Evolutionary conservation across 495 filamentous ascomycete species (phyloP), one percentile per base, ranked within the genome.

Genomic region (Apodospora peruviana): DNA sequence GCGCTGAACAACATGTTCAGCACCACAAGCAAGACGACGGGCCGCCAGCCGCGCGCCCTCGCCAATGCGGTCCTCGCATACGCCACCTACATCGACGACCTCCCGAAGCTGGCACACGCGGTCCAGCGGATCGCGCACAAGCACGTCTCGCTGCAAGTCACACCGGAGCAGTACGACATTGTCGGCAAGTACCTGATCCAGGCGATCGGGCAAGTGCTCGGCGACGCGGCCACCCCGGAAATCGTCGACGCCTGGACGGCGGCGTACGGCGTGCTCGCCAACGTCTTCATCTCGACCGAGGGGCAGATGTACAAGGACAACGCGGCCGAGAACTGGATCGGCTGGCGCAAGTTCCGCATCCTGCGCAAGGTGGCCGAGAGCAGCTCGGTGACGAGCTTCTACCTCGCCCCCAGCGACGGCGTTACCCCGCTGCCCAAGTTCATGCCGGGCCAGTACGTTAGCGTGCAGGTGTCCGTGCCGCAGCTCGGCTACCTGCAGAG

Each of bases 71-170:
- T 90, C 27, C 80, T 82, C 56, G 82, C 81, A 25, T 88, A 88
- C 52, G 86, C 86, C 47, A 71, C 73, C 18, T 73, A 88, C 61
- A 84, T 88, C 60, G 85, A 88, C 64, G 74, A 87, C 65, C 76
- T 87, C 5, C 71, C 68, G 45, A 79, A 74, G 21, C 73, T 90
- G 4, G 51, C 62, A 27, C 71, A 76, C 5, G 80, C 82, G 29
- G 76, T 90, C n/a, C 81, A 84, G 63, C 74, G 81, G 53, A 88
- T 90, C 59, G 82, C 82, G 59, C 75, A 86, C 64, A 88, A 88
- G 66, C 86, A 90, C 53, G 85, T 80, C 37, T 85, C 80, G 0
- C 77, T 89, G 24, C 80, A 80, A 64, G 80, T 90, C 55, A 65
- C 75, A 47, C 78, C 86, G 19, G 82, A 77, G 7, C 76, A 85